Conservation (phyloP, 2,329 filamentous ascomycete genomes). For the Monosporascus sp. region DNA sequence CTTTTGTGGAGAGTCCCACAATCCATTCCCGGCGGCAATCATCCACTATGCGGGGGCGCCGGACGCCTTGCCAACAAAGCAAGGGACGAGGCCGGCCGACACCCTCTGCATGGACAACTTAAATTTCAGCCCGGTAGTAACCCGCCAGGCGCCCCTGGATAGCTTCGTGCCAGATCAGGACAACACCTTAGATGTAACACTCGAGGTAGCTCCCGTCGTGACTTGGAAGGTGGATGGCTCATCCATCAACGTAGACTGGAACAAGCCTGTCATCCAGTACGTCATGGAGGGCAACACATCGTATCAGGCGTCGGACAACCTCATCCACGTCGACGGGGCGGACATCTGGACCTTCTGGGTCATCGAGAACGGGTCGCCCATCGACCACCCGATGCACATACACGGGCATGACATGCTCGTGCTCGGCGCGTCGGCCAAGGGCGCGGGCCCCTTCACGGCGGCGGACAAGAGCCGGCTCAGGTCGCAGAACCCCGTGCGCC, state of each 20-base stretch:
- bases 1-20: constrained; percentile 11
- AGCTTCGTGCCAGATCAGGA: constrained; percentile 4
- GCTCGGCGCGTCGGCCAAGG: constrained; percentile 17
- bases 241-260: constrained; percentile 26
- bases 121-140: constrained; percentile 12
- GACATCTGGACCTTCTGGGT: constrained; percentile 24
- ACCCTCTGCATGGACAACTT: constrained; percentile 11
- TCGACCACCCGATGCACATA: constrained; percentile 25
- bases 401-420: constrained; percentile 30
- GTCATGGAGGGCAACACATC: constrained; percentile 19
- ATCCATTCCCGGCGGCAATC: constrained; percentile 15
- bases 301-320: constrained; percentile 16
- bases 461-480: constrained; percentile 24
- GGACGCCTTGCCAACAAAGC: constrained; percentile 9
- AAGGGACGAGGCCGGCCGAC: constrained; percentile 8
- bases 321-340: constrained; percentile 14
- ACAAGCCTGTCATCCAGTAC: constrained; percentile 26
- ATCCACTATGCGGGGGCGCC: constrained; percentile 11
- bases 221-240: constrained; percentile 15
- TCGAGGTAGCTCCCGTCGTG: constrained; percentile 3
- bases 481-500: constrained; percentile 36
- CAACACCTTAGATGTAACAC: constrained; percentile 12
- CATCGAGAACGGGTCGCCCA: constrained; percentile 17
- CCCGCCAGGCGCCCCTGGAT: constrained; percentile 9
- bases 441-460: constrained; percentile 12